Evolutionary conservation across 2,329 filamentous ascomycete species (phyloP).

Genomic region (Diaporthe velutina): DNA sequence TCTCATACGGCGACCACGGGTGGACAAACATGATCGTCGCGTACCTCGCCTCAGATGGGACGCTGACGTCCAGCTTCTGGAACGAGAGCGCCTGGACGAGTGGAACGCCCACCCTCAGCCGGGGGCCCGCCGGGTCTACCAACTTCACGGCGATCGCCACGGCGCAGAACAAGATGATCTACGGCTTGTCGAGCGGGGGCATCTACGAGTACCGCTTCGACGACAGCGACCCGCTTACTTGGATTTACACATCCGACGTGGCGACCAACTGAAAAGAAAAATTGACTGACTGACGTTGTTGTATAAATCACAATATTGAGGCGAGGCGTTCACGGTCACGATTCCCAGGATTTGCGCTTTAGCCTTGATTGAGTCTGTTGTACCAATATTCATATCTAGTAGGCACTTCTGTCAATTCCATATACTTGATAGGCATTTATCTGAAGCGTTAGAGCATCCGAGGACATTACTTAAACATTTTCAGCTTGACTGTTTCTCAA

Average conservation of each 20-base stretch:
- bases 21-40: constrained; percentile 25
- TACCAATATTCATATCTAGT: background rate
- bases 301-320: constrained; percentile 17
- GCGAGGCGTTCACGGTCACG: constrained; percentile 23
- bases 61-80: constrained; percentile 4
- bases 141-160: constrained; percentile 7
- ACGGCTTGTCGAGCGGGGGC: constrained; percentile 5
- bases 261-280: background rate
- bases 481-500: background rate
- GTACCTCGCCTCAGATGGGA: constrained; percentile 17
- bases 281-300: constrained; percentile 12
- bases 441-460: background rate
- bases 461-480: background rate
- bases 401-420: background rate
- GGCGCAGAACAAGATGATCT: constrained; percentile 23
- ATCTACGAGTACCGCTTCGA: constrained; percentile 20
- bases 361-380: constrained; percentile 6
- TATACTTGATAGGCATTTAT: background rate
- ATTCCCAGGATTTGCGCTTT: constrained; percentile 29
- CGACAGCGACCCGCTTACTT: constrained; percentile 5
- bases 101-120: background rate
- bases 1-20: constrained; percentile 27
- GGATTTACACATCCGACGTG: constrained; percentile 17
- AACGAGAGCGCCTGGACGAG: constrained; percentile 1
- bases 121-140: background rate